Percentiles rank a stretch among this genome's conserved stretches.
Evolutionary conservation across 768 basidiomycete species (phyloP).

Genomic region (Fistulinella prunicolor): DNA sequence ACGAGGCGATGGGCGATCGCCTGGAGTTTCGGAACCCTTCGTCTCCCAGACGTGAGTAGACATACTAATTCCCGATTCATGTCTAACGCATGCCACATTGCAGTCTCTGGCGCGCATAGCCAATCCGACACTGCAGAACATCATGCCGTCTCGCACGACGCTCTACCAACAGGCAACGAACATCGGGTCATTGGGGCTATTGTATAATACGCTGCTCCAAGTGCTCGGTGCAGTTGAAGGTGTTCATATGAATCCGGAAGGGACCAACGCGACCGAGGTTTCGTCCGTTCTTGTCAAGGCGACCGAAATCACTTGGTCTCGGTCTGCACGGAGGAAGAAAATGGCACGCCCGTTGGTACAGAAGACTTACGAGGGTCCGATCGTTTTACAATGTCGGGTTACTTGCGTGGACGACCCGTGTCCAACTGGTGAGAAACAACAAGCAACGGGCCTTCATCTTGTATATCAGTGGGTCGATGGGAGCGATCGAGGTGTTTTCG

Average conservation of each 20-base stretch:
- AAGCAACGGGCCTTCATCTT: constrained; percentile 6
- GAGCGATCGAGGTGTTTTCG: constrained; percentile 52
- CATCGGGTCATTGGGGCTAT: constrained; percentile 2
- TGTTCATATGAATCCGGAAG: constrained; percentile 11
- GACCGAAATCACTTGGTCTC: constrained; percentile 61
- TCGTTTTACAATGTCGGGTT: constrained; percentile 26
- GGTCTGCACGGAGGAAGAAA: constrained; percentile 56
- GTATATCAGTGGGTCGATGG: constrained; percentile 66
- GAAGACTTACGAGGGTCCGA: background rate
- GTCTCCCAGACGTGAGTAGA: constrained; percentile 73
- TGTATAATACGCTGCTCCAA: constrained; percentile 21
- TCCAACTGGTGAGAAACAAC: constrained; percentile 11
- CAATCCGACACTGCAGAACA: constrained; percentile 43
- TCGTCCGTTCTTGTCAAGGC: constrained; percentile 28
- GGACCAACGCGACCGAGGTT: background rate
- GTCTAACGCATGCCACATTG: constrained; percentile 31
- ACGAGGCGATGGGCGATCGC: constrained; percentile 91
- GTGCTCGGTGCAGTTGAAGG: constrained; percentile 37
- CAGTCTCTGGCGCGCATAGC: constrained; percentile 38
- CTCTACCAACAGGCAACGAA: constrained; percentile 40
- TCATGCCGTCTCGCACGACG: constrained; percentile 59
- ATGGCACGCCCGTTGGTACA: constrained; percentile 4
- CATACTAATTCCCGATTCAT: background rate
- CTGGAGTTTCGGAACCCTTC: constrained; percentile 70
- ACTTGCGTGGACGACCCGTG: constrained; percentile 17